These are phyloP conservation scores for Boletus rubescentipes DNA, from an alignment of 768 basidiomycete genomes.

Conservation along the genomic window DNA sequence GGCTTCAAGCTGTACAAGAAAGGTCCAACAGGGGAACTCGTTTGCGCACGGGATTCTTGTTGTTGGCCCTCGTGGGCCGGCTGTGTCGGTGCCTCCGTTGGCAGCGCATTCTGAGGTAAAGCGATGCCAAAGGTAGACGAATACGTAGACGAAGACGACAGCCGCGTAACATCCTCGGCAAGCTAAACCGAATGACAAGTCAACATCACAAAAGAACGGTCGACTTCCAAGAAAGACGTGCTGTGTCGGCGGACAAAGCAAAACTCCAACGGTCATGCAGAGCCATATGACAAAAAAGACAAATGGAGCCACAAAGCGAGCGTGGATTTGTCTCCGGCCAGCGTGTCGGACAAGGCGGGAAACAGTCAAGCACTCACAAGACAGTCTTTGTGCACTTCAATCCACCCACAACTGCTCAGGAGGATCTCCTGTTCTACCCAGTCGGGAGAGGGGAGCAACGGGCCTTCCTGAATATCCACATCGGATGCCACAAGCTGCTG, in stretches of 20 bases:
- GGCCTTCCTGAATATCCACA: constrained; percentile 59
- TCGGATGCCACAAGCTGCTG: constrained; percentile 57
- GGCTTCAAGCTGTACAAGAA: constrained; percentile 56
- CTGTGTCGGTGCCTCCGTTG: constrained; percentile 28
- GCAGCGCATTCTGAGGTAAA: constrained; percentile 31
- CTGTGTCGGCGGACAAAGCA: constrained; percentile 9
- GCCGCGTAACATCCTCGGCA: constrained; percentile 22
- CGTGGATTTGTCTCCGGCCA: not conserved
- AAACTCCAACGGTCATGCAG: not conserved
- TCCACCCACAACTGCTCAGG: constrained; percentile 68
- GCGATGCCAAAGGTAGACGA: constrained; percentile 47
- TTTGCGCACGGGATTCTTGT: constrained; percentile 27
- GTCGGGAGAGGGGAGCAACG: constrained; percentile 67
- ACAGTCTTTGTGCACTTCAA: constrained; percentile 65
- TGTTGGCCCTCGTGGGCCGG: constrained; percentile 27
- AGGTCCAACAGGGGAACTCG: constrained; percentile 22
- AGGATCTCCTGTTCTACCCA: constrained; percentile 76
- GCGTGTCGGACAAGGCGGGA: not conserved
- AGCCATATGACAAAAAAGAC: constrained; percentile 1
- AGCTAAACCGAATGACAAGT: constrained; percentile 24
- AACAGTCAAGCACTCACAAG: constrained; percentile 51
- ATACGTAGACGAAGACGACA: constrained; percentile 42
- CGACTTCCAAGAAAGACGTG: constrained; percentile 5
- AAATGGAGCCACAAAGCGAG: constrained; percentile 3
- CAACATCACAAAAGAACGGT: constrained; percentile 7